Conservation (phyloP, 129 eudicot genomes). For the Arctium lappa region DNA sequence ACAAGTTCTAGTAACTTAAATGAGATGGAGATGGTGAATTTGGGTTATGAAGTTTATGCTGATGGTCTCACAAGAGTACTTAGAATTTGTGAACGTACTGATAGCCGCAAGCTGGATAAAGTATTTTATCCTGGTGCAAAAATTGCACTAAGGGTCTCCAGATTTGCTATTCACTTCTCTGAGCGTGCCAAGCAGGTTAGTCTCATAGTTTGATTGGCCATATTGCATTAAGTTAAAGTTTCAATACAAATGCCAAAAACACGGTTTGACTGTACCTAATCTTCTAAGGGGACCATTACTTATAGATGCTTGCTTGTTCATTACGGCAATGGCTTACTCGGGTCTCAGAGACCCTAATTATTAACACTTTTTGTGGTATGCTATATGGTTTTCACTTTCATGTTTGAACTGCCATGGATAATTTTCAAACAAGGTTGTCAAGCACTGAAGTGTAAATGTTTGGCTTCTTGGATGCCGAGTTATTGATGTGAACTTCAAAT, state of each 20-base stretch:
- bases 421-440: too few relatives aligned
- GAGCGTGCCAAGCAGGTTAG: slow-evolving; percentile 66
- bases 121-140: slow-evolving; percentile 51
- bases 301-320: too few relatives aligned
- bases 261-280: neutral
- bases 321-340: too few relatives aligned
- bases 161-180: slow-evolving; percentile 55
- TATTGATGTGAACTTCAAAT: too few relatives aligned
- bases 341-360: too few relatives aligned
- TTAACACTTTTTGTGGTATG: too few relatives aligned
- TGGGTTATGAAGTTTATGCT: slow-evolving; percentile 83
- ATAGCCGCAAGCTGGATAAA: slow-evolving; percentile 51
- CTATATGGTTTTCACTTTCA: too few relatives aligned
- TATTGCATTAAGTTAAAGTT: neutral
- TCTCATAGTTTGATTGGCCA: neutral
- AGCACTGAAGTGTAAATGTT: too few relatives aligned
- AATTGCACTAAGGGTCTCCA: slow-evolving; percentile 62
- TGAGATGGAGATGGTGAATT: slow-evolving; percentile 44
- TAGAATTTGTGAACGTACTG: slow-evolving; percentile 73
- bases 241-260: neutral
- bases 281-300: neutral
- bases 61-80: slow-evolving; percentile 91
- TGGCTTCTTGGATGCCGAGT: too few relatives aligned
- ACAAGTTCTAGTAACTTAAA: slow-evolving; percentile 35
- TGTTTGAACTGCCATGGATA: too few relatives aligned